Percentiles rank a stretch among this genome's conserved stretches.
phyloP scores from a whole-genome alignment of 2,329 filamentous ascomycete species.

The Fusarium drepaniforme region DNA sequence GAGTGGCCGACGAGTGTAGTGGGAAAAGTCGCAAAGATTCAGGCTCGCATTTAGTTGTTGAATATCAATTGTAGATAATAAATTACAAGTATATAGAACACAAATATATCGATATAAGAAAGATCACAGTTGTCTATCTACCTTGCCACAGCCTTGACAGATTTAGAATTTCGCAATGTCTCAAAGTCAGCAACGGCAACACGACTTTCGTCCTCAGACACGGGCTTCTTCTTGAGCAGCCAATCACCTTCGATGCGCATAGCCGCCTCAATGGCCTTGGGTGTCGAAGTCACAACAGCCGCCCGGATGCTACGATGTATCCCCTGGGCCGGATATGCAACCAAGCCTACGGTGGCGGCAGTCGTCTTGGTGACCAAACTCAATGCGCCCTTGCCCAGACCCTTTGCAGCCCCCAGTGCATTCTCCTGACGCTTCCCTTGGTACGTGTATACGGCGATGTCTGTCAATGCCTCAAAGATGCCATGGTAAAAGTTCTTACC shows the following conservation, averaged over 20 bases:
- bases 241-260: not conserved
- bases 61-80: too few relatives aligned
- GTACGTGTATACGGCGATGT: not conserved
- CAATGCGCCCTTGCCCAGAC: not conserved
- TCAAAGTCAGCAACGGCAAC: not conserved
- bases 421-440: conserved; percentile 2
- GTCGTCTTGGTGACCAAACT: conserved; percentile 7
- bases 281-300: not conserved
- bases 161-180: not conserved
- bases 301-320: not conserved
- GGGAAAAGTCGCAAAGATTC: not conserved
- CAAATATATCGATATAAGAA: not conserved
- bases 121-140: not conserved
- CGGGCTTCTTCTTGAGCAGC: not conserved
- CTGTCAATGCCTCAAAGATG: conserved; percentile 6
- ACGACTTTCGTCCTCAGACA: not conserved
- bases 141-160: not conserved
- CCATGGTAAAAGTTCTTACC: conserved; percentile 10
- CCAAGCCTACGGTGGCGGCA: not conserved
- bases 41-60: not conserved
- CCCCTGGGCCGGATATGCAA: conserved; percentile 1
- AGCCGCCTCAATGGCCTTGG: not conserved
- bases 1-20: not conserved
- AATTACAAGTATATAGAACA: too few relatives aligned
- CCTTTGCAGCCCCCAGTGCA: conserved; percentile 2